Percentiles rank a stretch among this genome's conserved stretches.
Evolutionary conservation across 169 alveolate species (phyloP).

Genomic region (Plasmodium inui): DNA sequence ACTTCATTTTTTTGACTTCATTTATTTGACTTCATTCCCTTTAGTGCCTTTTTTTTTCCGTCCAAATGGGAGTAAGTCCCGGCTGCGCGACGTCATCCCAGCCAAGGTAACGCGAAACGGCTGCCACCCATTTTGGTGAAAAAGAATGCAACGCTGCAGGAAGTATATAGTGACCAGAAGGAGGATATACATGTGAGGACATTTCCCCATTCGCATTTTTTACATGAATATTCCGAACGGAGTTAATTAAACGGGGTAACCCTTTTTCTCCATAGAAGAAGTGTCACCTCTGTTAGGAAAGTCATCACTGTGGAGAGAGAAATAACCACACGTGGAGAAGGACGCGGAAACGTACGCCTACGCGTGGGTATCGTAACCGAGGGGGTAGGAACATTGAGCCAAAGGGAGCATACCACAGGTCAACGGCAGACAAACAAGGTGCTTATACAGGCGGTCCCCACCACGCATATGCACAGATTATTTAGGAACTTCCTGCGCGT

Average conservation of each 20-base stretch:
- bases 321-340: background rate
- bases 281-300: background rate
- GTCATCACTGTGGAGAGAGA: background rate
- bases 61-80: background rate
- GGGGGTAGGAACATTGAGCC: too few relatives aligned
- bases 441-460: too few relatives aligned
- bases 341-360: background rate
- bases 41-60: background rate
- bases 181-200: background rate
- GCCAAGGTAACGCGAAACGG: background rate
- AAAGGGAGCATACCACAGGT: too few relatives aligned
- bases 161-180: background rate
- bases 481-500: slow-evolving; percentile 45
- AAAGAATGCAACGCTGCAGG: background rate
- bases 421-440: too few relatives aligned
- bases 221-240: too few relatives aligned
- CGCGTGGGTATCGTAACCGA: background rate
- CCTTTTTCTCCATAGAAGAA: background rate
- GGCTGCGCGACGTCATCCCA: background rate
- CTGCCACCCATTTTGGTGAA: background rate
- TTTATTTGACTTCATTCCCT: too few relatives aligned
- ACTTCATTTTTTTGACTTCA: too few relatives aligned
- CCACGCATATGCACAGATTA: background rate
- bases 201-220: background rate
- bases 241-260: background rate